Conservation (phyloP, 1,284 basidiomycete species). For the Irpex rosettiformis region DNA sequence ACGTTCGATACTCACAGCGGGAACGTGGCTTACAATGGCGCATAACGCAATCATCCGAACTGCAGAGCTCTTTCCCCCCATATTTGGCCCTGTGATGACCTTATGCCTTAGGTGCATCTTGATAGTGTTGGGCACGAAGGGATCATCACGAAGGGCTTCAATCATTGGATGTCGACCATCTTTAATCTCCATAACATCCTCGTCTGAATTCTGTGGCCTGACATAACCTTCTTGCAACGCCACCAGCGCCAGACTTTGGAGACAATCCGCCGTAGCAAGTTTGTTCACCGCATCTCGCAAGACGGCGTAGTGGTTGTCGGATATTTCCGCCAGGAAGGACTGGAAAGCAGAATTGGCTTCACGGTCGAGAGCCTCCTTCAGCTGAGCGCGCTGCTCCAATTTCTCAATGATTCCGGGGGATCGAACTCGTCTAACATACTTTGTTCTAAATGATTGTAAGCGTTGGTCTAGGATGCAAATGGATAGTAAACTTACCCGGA, state of each 20-base stretch:
- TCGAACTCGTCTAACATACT: constrained; percentile 74
- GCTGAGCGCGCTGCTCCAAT: constrained; percentile 73
- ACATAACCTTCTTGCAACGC: constrained; percentile 76
- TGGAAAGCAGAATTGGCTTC: constrained; percentile 67
- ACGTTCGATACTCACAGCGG: not conserved
- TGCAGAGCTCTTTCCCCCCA: constrained; percentile 80
- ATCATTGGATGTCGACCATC: constrained; percentile 82
- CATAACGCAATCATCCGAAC: constrained; percentile 77
- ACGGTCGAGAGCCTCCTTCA: constrained; percentile 70
- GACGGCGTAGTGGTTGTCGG: constrained; percentile 61
- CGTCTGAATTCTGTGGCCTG: constrained; percentile 60
- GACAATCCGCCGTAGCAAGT: constrained; percentile 79
- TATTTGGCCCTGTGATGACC: constrained; percentile 82
- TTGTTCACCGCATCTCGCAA: constrained; percentile 75
- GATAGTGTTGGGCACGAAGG: constrained; percentile 77
- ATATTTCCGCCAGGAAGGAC: constrained; percentile 69
- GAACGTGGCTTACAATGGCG: constrained; percentile 49
- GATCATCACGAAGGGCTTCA: constrained; percentile 70
- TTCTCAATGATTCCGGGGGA: constrained; percentile 70
- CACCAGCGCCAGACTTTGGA: constrained; percentile 65
- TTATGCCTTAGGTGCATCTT: constrained; percentile 58
- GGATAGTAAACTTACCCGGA: constrained; percentile 49
- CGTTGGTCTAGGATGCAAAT: constrained; percentile 2
- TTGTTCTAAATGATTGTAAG: constrained; percentile 56
- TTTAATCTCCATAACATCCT: constrained; percentile 59